Conservation (phyloP, 73 alveolate genomes). For the Paramecium caudatum region DNA sequence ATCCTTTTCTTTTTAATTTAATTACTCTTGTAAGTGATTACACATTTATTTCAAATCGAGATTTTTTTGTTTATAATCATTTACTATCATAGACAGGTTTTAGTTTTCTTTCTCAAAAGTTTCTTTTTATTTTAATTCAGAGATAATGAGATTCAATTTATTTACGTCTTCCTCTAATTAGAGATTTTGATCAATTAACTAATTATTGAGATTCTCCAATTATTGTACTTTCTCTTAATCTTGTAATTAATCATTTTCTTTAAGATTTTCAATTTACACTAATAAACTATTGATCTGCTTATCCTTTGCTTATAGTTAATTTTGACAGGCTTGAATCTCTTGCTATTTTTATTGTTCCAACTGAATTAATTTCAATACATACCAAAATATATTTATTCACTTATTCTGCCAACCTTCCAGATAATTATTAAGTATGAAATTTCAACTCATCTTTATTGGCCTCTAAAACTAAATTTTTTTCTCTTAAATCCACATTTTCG, state of each 20-base stretch:
- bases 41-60: not conserved
- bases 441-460: not conserved
- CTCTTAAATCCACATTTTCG: not conserved
- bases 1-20: not conserved
- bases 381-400: not conserved
- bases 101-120: not conserved
- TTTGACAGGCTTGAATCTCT: not conserved
- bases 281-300: not conserved
- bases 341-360: not conserved
- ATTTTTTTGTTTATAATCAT: not conserved
- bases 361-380: not conserved
- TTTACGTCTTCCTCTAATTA: not conserved
- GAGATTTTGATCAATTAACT: not conserved
- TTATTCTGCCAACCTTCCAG: not conserved
- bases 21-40: not conserved
- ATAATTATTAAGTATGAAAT: not conserved
- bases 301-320: not conserved
- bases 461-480: not conserved
- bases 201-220: not conserved
- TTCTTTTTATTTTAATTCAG: not conserved
- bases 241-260: not conserved
- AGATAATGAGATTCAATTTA: not conserved
- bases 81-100: not conserved
- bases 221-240: slow-evolving; percentile 10
- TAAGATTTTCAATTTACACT: not conserved